Evolutionary conservation across 768 basidiomycete genomes (phyloP), one percentile per base, ranked within the genome.

Genomic region (Gymnopilus junonius): DNA sequence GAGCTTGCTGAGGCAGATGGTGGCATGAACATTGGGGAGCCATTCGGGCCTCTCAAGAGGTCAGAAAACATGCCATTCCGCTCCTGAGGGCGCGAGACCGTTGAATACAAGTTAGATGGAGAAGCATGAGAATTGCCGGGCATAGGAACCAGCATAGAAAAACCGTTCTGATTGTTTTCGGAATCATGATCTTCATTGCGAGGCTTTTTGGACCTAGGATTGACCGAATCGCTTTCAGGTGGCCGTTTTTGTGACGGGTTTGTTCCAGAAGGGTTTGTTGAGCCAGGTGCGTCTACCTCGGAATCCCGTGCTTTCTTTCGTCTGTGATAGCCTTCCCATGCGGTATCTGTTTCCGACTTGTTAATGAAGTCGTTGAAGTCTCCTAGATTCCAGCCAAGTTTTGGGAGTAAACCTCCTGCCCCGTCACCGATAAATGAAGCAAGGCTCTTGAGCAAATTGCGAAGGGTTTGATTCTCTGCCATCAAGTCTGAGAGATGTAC

Each of bases 321-420:
- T 4, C 82, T 68, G 65, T 93, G 89, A 70, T 90, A 95, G 55
- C 93, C 90, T 71, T 97, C 95, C 83, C 91, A 94, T 35, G 94
- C 95, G 1, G 94, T 95, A 71, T 97, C 95, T 0, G 94, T 95
- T 77, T 97, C 95, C 0, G 91, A 86, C 69, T 88, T 89, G 76
- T 92, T 94, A 65, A 97, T 79, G 66, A 89, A 92, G 53, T 85
- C 87, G 65, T 91, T 88, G 73, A 96, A 95, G 70, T 93, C 91
- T 46, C 84, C 79, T 70, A 85, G 70, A 31, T 90, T 85, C 86
- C 92, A 95, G 23, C 93, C 93, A 11, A 94, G 82, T 71, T 91
- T 91, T 23, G 88, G 85, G 39, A 94, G 75, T 53, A 92, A 75
- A 8, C 93, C 92, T 6, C 91, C 93, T 17, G 87, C 82, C 58